These are phyloP conservation scores for Xylogone sp. DNA, from an alignment of 2,329 filamentous ascomycete species.

Conservation along the genomic window DNA sequence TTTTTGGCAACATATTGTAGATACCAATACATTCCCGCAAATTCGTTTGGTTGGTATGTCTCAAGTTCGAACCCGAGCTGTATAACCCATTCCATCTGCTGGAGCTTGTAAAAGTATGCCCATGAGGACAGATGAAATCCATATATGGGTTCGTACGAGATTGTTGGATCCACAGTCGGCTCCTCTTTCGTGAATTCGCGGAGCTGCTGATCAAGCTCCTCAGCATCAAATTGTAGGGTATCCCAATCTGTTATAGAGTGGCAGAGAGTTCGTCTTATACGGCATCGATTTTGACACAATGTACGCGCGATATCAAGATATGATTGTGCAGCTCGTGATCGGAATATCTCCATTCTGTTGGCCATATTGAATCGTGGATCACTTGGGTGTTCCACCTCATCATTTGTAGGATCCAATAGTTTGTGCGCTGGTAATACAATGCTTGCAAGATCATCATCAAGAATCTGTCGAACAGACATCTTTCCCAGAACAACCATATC, in stretches of 20 bases:
- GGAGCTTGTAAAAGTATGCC: slow-evolving; percentile 88
- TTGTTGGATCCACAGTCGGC: slow-evolving; percentile 47
- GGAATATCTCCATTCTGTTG: slow-evolving; percentile 67
- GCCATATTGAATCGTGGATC: slow-evolving; percentile 73
- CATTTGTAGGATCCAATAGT: slow-evolving; percentile 70
- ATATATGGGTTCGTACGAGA: slow-evolving; percentile 52
- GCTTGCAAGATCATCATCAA: slow-evolving; percentile 78
- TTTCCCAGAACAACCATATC: slow-evolving; percentile 66
- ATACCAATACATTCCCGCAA: slow-evolving; percentile 89
- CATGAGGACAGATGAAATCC: slow-evolving; percentile 79
- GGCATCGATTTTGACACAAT: slow-evolving; percentile 85
- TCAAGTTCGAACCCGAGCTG: slow-evolving; percentile 93
- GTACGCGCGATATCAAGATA: slow-evolving; percentile 83
- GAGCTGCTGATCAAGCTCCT: slow-evolving; percentile 69
- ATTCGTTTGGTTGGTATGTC: slow-evolving; percentile 81
- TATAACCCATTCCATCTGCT: slow-evolving; percentile 79
- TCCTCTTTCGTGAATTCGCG: slow-evolving; percentile 58
- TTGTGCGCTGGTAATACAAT: slow-evolving; percentile 68
- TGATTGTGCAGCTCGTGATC: slow-evolving; percentile 58
- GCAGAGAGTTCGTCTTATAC: slow-evolving; percentile 82
- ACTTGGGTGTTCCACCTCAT: slow-evolving; percentile 69
- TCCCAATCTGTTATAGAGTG: slow-evolving; percentile 85
- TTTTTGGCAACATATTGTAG: slow-evolving; percentile 70
- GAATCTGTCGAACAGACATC: slow-evolving; percentile 67
- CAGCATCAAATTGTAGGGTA: slow-evolving; percentile 74